These are phyloP conservation scores for Gyrodon lividus DNA, from an alignment of 768 basidiomycete genomes.

Conservation along the genomic window DNA sequence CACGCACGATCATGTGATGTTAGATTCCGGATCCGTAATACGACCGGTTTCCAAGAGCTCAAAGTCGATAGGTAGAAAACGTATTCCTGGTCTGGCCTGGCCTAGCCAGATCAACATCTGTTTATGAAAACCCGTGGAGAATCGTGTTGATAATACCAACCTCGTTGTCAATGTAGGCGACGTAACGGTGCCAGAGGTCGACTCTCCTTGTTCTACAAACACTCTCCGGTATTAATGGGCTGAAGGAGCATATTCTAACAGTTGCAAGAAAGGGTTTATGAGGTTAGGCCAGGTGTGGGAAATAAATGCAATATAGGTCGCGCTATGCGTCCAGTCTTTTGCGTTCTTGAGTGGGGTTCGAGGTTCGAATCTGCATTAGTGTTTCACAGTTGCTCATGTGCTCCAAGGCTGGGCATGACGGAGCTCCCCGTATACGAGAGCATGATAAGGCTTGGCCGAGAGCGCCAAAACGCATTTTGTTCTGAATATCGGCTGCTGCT, in stretches of 20 bases:
- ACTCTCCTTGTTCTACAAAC: not conserved
- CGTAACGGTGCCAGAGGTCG: too few species aligned
- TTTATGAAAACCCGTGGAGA: too few species aligned
- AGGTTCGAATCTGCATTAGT: not conserved
- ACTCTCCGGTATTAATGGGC: constrained; percentile 25
- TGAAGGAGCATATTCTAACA: constrained; percentile 30
- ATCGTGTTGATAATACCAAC: too few species aligned
- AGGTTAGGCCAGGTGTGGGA: constrained; percentile 6
- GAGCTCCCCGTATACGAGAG: constrained; percentile 17
- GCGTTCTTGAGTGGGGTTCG: constrained; percentile 22
- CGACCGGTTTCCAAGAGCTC: too few species aligned
- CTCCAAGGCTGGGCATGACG: constrained; percentile 13
- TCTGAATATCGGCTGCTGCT: constrained; percentile 46
- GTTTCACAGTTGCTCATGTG: not conserved
- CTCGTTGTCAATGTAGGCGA: too few species aligned
- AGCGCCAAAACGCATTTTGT: constrained; percentile 38
- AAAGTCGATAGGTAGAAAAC: too few species aligned
- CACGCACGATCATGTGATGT: too few species aligned
- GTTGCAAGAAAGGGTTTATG: constrained; percentile 31
- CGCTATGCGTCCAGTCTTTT: constrained; percentile 29
- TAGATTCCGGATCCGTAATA: too few species aligned
- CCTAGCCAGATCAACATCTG: too few species aligned
- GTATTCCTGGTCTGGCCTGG: too few species aligned
- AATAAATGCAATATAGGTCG: constrained; percentile 12
- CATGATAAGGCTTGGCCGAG: constrained; percentile 36